Base-by-base conservation (phyloP, 148 eudicot species). In the Rhododendron ovatum region DNA sequence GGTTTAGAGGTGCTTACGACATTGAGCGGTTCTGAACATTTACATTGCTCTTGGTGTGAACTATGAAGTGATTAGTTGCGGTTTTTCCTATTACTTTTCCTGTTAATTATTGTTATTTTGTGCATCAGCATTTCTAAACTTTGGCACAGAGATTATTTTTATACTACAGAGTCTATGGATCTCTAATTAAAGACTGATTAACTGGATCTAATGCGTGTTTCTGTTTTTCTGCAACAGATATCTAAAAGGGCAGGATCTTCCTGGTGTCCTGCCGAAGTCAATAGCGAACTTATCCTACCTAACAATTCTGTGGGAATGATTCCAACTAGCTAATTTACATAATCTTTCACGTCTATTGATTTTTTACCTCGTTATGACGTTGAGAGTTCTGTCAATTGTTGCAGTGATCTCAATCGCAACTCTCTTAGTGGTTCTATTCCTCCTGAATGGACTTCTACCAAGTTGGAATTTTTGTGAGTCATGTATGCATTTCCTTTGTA, bases 401-500 rank as follows among this genome's bases (percentile, higher is more conserved):
- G 15, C 85, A 93, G 95, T 85, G 91, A 93, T 85, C 78, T 93
- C 15, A 20, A 80, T 59, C 83, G 89, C 45, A 93, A 88, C 85
- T 88, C 87, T 47, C 91, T 92, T 80, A 88, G 50, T 47, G 95
- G 95, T 67, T 82, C 89, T n/a, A 88, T 93, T 78, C 95, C 94
- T 12, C 47, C 1, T 4, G 92, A 90, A 90, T 92, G 94, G 95
- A 87, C 88, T 18, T 88, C 90, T 73, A 88, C 85, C 43, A 88
- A 85, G 33, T 85, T 90, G 85, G 84, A 84, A 74, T 33, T 1
- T 67, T 1, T 88, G 90, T 90, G 87, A 88, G 91, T 20, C 35
- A 14, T 77, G 24, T 17, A 22, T 10, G 11, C 55, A 7, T 48
- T 69, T 75, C 26, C 26, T 26, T 45, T 24, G 30, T 79, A 45